Percentiles rank a stretch among this genome's conserved stretches.
Conservation (phyloP, 2,329 filamentous ascomycete species). For the Colletotrichum destructivum region DNA sequence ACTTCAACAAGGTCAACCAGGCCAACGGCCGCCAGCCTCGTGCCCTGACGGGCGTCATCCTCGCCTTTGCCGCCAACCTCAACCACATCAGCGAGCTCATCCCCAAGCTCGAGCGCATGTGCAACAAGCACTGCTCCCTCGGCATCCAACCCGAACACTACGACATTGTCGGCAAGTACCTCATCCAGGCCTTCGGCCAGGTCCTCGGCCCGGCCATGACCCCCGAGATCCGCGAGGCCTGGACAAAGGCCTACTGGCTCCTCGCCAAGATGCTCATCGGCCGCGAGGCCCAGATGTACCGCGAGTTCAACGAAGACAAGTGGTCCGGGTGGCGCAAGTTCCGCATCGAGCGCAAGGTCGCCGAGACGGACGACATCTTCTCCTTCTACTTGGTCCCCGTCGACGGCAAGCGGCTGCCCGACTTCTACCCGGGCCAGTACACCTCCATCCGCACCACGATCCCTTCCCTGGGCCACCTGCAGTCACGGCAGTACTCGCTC, state of each 20-base stretch:
- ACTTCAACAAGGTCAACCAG: constrained; percentile 71
- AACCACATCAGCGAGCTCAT: constrained; percentile 71
- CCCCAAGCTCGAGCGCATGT: constrained; percentile 69
- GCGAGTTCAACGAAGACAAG: constrained; percentile 62
- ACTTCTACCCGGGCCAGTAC: constrained; percentile 80
- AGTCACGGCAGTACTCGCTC: constrained; percentile 81
- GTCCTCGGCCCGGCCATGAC: constrained; percentile 79
- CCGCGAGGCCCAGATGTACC: constrained; percentile 75
- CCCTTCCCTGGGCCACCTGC: constrained; percentile 69
- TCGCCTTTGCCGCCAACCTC: constrained; percentile 81
- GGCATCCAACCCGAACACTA: constrained; percentile 80
- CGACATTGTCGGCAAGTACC: constrained; percentile 77
- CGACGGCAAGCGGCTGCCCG: constrained; percentile 72
- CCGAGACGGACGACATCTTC: constrained; percentile 77
- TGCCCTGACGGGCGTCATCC: constrained; percentile 60
- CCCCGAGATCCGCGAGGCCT: constrained; percentile 74
- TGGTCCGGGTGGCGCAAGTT: constrained; percentile 81
- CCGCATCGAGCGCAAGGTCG: constrained; percentile 74
- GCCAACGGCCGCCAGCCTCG: constrained; percentile 46
- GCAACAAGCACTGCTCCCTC: constrained; percentile 82
- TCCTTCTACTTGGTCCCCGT: constrained; percentile 79
- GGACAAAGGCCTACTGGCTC: constrained; percentile 81
- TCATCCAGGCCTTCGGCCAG: constrained; percentile 76
- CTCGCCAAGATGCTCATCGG: constrained; percentile 81
- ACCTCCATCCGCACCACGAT: constrained; percentile 74